These are phyloP conservation scores for Capsicum chinense DNA, from an alignment of 257 asterid genomes.

Conservation along the genomic window DNA sequence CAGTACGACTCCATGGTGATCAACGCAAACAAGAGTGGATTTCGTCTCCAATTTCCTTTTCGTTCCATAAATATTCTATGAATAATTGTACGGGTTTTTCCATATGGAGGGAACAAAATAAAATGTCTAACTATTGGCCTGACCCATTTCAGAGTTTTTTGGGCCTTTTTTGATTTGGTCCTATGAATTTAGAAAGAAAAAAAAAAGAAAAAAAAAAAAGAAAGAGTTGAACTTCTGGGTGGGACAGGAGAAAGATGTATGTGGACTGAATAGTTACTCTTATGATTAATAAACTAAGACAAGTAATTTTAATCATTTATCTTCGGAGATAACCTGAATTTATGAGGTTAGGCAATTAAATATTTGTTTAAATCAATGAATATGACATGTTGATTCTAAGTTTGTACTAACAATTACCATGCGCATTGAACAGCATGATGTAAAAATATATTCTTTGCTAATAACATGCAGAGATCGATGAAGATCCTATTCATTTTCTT, in stretches of 20 bases:
- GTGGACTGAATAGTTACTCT: background rate
- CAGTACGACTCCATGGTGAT: background rate
- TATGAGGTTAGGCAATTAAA: background rate
- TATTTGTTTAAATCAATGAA: background rate
- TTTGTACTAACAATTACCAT: background rate
- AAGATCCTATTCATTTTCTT: slow-evolving; percentile 73
- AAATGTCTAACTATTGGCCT: no score
- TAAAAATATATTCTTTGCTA: background rate
- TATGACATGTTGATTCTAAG: background rate
- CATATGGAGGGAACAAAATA: no score
- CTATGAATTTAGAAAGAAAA: background rate
- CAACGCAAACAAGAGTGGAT: background rate
- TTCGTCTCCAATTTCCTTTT: background rate
- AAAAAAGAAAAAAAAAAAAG: background rate
- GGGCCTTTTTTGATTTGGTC: background rate
- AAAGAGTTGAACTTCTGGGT: background rate
- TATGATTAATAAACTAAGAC: background rate
- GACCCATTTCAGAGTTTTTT: background rate
- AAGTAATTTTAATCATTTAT: background rate
- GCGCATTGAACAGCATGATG: background rate
- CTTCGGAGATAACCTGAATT: background rate
- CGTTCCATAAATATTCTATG: background rate
- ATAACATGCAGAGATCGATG: slow-evolving; percentile 71
- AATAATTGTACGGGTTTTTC: no score
- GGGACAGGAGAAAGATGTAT: background rate